Evolutionary conservation across 2,329 filamentous ascomycete species (phyloP), one percentile per base, ranked within the genome.

Genomic region (Fusarium algeriense): DNA sequence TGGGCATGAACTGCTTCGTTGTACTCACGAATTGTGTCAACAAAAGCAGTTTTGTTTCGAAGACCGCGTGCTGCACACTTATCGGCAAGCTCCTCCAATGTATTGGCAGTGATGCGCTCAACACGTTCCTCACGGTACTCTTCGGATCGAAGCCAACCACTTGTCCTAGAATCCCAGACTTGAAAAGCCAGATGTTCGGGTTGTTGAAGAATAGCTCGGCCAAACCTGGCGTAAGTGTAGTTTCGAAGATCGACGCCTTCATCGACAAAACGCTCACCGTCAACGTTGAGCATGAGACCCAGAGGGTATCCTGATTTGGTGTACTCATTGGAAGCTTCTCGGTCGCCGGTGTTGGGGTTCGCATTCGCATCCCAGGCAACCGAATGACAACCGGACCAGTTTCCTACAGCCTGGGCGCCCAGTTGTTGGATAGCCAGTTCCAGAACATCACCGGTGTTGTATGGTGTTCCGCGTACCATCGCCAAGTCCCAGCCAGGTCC

Each of bases 401-500:
- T 66, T 1, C 63, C 63, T 0, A 66, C 63, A 6, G 63, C 34
- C 1, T 66, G 54, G 0, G 52, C 63, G 2, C 63, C 63, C 14
- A 66, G 20, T 7, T 66, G 34, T 7, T 66, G 38, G 1, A 66
- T 60, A 0, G 63, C 63, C 1, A 66, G 8, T 7, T 19, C 32
- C 17, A 66, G 6, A 32, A 59, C 61, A 17, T 66, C 63, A 2
- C 63, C 66, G 1, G 53, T 70, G 12, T 69, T 69, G n/a, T 70
- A 69, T 7, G 66, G 67, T 7, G 67, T 69, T 11, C 85, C 72
- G 0, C 72, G 69, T 2, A 74, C 69, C 71, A 70, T 74, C 12
- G 72, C 72, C 45, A 74, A 35, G n/a, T 74, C 72, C 72, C 72
- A 74, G 3, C 63, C 66, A 2, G 72, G 66, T 0, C 89, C 89